Base-by-base conservation (phyloP, 768 basidiomycete species). In the Rhizopogon vulgaris region DNA sequence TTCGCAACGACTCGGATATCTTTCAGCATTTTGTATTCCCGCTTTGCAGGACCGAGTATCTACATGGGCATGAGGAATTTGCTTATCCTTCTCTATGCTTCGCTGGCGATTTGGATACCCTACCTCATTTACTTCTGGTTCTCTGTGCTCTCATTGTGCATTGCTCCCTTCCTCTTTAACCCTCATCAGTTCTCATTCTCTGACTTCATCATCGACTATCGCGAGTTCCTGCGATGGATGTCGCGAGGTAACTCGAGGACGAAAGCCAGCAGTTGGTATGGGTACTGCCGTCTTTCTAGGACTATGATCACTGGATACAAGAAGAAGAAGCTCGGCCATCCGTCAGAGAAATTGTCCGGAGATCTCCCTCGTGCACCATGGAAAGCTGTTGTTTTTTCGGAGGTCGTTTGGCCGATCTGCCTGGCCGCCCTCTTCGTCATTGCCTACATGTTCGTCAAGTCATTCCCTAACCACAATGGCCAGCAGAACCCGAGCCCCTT, bases 291-390 rank as follows among this genome's bases (percentile, higher is more conserved):
- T 60, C 80, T 98, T 53, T 95, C 93, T 36, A 75, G 96, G 56
- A 99, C 96, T 8, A 89, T 90, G 83, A 96, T 98, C 59, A 98
- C 96, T 15, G 96, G 96, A 38, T 98, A 93, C 78, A 98, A 98
- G 83, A 91, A 96, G 78, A 99, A 98, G 78, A 88, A 93, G 62
- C 82, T 99, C 17, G 96, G 96, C 3, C 89, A 95, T 62, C 96
- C 96, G 6, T 96, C 94, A 0, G 96, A 99, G 73, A 98, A 98
- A 71, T 71, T 98, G 42, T 94, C 96, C 17, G 85, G 87, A 32
- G 96, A 98, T 66, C 84, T 93, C 27, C 93, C 95, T 18, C 87
- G 95, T 56, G 96, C 94, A 7, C 77, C 79, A 27, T 97, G 92
- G 93, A 74, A 75, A 57, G 75, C 87, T 8, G 90, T 95, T 58